These are phyloP conservation scores for Mycena latifolia DNA, from an alignment of 768 basidiomycete species.

Conservation along the genomic window DNA sequence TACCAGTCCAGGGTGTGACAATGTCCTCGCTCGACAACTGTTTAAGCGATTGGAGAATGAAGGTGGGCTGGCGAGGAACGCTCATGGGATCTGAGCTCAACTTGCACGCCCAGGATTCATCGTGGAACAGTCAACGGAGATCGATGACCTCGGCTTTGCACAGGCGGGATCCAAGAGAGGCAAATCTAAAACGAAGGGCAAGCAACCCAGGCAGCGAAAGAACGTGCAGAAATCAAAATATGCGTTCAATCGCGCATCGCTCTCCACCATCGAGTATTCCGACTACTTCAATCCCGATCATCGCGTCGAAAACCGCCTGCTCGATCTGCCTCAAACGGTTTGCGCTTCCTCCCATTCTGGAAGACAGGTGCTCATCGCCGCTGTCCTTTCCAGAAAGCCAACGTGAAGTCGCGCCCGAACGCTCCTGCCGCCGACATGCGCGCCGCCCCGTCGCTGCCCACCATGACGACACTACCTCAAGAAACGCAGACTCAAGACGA, in stretches of 20 bases:
- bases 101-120: constrained; percentile 67
- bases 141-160: constrained; percentile 63
- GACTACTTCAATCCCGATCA: constrained; percentile 79
- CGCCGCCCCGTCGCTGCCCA: constrained; percentile 24
- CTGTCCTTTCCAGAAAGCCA: constrained; percentile 36
- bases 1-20: constrained; percentile 59
- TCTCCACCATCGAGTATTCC: constrained; percentile 60
- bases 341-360: constrained; percentile 35
- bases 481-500: constrained; percentile 51
- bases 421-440: not conserved
- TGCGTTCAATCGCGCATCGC: constrained; percentile 64
- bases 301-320: constrained; percentile 68
- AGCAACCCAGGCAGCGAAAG: constrained; percentile 60
- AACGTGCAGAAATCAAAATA: constrained; percentile 70
- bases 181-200: constrained; percentile 53
- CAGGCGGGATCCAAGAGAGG: constrained; percentile 56
- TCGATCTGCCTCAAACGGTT: constrained; percentile 73
- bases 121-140: constrained; percentile 58
- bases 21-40: constrained; percentile 68
- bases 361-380: constrained; percentile 3
- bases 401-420: constrained; percentile 27
- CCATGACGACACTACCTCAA: constrained; percentile 16
- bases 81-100: not conserved
- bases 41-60: constrained; percentile 79
- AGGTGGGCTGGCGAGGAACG: constrained; percentile 54